Conservation (phyloP, 1,284 basidiomycete genomes). For the Sporisorium reilianum region DNA sequence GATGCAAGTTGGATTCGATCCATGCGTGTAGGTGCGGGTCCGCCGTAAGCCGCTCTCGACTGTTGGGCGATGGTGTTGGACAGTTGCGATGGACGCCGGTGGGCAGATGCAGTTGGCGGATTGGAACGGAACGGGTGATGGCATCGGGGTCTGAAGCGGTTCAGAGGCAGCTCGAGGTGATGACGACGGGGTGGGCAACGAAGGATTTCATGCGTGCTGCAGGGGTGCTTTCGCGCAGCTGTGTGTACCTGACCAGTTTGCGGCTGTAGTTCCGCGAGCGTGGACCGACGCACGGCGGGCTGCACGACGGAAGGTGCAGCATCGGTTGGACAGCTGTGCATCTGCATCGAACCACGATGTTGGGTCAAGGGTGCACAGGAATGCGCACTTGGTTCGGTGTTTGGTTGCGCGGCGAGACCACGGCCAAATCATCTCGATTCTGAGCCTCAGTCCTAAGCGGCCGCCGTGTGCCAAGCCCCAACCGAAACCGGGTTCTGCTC, state of each 20-base stretch:
- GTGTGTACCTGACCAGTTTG: neutral
- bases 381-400: neutral
- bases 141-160: neutral
- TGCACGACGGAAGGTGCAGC: no score
- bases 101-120: no score
- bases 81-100: no score
- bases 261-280: slow-evolving; percentile 6
- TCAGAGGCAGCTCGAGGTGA: neutral
- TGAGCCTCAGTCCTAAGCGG: no score
- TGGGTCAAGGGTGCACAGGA: neutral
- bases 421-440: neutral
- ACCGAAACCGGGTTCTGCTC: no score
- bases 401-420: neutral
- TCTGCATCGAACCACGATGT: neutral
- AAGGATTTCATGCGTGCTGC: neutral
- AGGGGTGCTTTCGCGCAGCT: neutral
- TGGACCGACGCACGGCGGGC: no score
- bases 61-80: no score
- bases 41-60: neutral
- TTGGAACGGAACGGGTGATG: neutral
- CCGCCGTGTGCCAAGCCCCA: no score
- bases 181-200: neutral
- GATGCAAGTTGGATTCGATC: no score
- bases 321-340: neutral
- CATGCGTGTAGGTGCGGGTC: neutral